phyloP scores from a whole-genome alignment of 768 basidiomycete species.

The Pleurotus giganteus region DNA sequence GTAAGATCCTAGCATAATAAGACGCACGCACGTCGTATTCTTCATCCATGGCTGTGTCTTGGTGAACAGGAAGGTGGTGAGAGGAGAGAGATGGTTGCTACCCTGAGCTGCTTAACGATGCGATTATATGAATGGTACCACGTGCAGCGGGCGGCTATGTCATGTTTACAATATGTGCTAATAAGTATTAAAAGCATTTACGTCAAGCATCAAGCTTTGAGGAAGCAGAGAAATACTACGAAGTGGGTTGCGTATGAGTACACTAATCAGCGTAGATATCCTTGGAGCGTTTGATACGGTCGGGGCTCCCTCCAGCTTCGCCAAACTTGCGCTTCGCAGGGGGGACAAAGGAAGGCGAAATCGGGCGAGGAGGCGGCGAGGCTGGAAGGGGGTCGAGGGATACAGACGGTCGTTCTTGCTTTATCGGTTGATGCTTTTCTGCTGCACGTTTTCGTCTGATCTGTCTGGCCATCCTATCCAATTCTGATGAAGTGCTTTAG shows the following conservation, averaged over 20 bases:
- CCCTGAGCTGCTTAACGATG: slow-evolving; percentile 10
- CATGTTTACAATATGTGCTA: background rate
- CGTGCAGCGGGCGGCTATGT: slow-evolving; percentile 8
- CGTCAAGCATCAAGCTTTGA: background rate
- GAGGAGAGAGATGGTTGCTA: slow-evolving; percentile 16
- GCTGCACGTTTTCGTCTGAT: slow-evolving; percentile 25
- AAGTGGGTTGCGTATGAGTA: background rate
- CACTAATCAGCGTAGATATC: slow-evolving; percentile 1
- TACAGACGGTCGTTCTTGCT: slow-evolving; percentile 16
- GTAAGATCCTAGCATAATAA: slow-evolving; percentile 10
- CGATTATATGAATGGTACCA: slow-evolving; percentile 11
- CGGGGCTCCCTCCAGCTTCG: background rate
- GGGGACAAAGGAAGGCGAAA: background rate
- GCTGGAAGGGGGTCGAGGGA: background rate
- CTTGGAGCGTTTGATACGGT: slow-evolving; percentile 1
- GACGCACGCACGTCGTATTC: slow-evolving; percentile 80
- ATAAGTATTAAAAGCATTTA: background rate
- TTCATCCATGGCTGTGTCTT: slow-evolving; percentile 82
- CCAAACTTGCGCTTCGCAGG: slow-evolving; percentile 7
- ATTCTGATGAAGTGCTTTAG: slow-evolving; percentile 20
- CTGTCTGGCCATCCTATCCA: slow-evolving; percentile 36
- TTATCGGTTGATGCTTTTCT: background rate
- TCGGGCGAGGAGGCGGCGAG: background rate
- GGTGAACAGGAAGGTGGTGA: slow-evolving; percentile 10
- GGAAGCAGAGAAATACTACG: background rate